Base-by-base conservation (phyloP, 2,329 filamentous ascomycete genomes). In the Ophiostoma ulmi region DNA sequence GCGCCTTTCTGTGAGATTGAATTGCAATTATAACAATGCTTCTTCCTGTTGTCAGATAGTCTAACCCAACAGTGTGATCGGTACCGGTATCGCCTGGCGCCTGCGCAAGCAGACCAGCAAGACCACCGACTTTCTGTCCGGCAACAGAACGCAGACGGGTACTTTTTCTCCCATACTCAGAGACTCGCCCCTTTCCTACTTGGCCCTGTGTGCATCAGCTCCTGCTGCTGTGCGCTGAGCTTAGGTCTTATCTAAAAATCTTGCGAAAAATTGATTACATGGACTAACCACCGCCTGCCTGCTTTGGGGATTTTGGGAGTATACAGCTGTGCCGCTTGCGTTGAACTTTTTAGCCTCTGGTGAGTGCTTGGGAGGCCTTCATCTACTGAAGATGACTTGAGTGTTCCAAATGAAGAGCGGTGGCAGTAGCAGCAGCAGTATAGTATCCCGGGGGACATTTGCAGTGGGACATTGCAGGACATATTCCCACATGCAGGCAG, bases 271-370 rank as follows among this genome's bases (percentile, higher is more conserved):
- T 3, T 11, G 22, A 64, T 38, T 65, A 22, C n/a, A 55, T 69
- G 55, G 36, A 70, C 71, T 72, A 63, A 71, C 58, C 67, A 71
- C 65, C 22, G 66, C 69, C 44, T 69, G 67, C 55, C 69, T 66
- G 61, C 63, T 20, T 26, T 68, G 39, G 63, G 35, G 22, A 22
- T 65, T 26, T 48, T 64, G 14, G 58, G n/a, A 41, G 22, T 68
- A 55, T 48, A 72, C 76, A 95, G 92, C 90, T 75, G 82, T 93
- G 74, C 92, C 92, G 76, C 83, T 95, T 80, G 91, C 92, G 80
- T 85, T 95, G 78, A 95, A 95, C 83, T 95, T 95, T 83, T 91
- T 95, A 83, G 92, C 92, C 80, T 92, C 91, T 83, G 91, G 92
- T 95, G 88, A 94, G 92, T 94, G 63, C 67, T 55, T 52, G 67